A percentile compares a stretch with the other conserved stretches of the same genome.
phyloP scores from a whole-genome alignment of 106 monocot species.

The Cymbidium sinense region DNA sequence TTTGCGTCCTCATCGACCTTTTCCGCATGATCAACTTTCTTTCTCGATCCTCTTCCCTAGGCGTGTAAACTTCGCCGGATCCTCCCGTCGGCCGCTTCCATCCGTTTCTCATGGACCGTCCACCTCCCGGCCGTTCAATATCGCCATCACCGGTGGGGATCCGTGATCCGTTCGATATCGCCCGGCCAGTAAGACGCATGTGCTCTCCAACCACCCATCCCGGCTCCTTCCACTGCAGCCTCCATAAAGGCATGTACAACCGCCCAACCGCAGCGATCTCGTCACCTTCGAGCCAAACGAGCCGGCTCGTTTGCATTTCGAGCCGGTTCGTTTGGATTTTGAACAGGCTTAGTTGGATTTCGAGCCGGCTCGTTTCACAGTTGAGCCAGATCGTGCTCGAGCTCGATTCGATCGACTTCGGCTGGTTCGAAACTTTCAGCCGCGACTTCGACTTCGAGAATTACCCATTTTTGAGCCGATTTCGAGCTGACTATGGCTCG shows the following conservation, averaged over 20 bases:
- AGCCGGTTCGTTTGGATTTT: too few species aligned
- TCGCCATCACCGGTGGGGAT: constrained; percentile 7
- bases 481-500: too few species aligned
- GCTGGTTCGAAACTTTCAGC: too few species aligned
- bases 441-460: too few species aligned
- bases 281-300: constrained; percentile 41
- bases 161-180: not conserved
- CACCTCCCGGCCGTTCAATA: constrained; percentile 28
- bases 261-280: constrained; percentile 9
- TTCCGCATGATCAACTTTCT: constrained; percentile 16
- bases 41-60: constrained; percentile 46
- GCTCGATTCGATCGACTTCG: too few species aligned
- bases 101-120: constrained; percentile 51
- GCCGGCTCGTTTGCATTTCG: too few species aligned
- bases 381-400: too few species aligned
- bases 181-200: constrained; percentile 9
- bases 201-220: constrained; percentile 21
- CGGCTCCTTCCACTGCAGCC: constrained; percentile 16
- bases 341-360: too few species aligned
- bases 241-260: not conserved
- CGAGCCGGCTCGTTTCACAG: too few species aligned
- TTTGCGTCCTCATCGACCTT: constrained; percentile 16
- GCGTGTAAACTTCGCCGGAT: constrained; percentile 46
- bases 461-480: too few species aligned
- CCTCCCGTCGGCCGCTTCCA: constrained; percentile 19